Evolutionary conservation across 352 stramenopile species (phyloP).

Genomic region (Phytopythium oedochilum): DNA sequence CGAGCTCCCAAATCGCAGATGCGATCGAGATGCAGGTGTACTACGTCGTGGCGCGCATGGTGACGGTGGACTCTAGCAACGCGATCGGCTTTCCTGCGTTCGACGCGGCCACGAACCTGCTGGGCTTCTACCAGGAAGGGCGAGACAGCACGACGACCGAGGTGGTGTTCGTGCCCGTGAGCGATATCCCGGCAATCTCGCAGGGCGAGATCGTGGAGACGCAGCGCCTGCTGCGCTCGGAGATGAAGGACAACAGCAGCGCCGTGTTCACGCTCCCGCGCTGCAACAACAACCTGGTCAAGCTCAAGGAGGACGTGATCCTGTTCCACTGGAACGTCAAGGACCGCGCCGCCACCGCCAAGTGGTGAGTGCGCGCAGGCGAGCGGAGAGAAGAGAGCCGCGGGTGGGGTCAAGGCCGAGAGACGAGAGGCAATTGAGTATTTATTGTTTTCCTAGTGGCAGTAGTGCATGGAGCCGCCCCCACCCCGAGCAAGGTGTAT

Average conservation of each 20-base stretch:
- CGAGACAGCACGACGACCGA: constrained; percentile 72
- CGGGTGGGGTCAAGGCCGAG: background rate
- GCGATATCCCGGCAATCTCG: constrained; percentile 68
- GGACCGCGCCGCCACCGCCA: constrained; percentile 37
- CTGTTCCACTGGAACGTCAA: constrained; percentile 85
- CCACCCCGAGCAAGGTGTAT: background rate
- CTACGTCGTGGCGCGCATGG: constrained; percentile 74
- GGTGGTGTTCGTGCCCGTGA: constrained; percentile 76
- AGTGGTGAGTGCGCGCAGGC: constrained; percentile 20
- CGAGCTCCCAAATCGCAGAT: constrained; percentile 41
- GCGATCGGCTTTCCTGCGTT: constrained; percentile 78
- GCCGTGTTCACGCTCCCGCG: constrained; percentile 63
- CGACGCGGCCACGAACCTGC: constrained; percentile 57
- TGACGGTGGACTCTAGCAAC: constrained; percentile 63
- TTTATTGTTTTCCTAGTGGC: constrained; percentile 8
- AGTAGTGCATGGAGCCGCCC: constrained; percentile 1
- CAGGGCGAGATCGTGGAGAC: constrained; percentile 65
- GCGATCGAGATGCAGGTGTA: constrained; percentile 83
- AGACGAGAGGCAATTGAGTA: constrained; percentile 8
- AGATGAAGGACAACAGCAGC: constrained; percentile 70
- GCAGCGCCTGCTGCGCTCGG: constrained; percentile 53
- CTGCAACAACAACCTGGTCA: constrained; percentile 80
- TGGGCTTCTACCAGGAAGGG: constrained; percentile 80
- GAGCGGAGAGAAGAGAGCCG: background rate
- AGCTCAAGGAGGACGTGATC: constrained; percentile 84